These are phyloP conservation scores for Linnemannia zychae DNA, from an alignment of 192 early-diverging fungal genomes.

Conservation along the genomic window DNA sequence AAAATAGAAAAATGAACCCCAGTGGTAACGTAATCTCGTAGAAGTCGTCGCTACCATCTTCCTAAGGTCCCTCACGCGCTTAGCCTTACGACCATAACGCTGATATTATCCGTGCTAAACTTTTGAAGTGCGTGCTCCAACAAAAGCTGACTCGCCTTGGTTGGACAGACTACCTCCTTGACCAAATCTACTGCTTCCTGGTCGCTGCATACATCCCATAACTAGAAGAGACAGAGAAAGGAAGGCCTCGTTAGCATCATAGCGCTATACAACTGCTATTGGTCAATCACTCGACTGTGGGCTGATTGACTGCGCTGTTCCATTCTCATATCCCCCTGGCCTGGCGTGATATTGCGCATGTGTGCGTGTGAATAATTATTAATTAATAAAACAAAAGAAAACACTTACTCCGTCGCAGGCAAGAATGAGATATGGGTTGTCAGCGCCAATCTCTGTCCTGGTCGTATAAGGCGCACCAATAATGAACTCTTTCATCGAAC, in stretches of 20 bases:
- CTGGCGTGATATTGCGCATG: background rate
- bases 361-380: background rate
- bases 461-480: constrained; percentile 97
- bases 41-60: too few relatives aligned
- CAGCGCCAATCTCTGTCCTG: constrained; percentile 81
- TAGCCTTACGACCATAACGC: constrained; percentile 86
- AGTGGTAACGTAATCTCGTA: too few relatives aligned
- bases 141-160: constrained; percentile 82
- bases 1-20: too few relatives aligned
- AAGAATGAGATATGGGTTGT: constrained; percentile 89
- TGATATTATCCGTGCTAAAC: constrained; percentile 96
- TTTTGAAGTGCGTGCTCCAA: constrained; percentile 92
- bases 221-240: constrained; percentile 56
- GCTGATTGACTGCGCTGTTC: background rate
- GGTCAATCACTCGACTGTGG: background rate
- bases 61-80: constrained; percentile 3
- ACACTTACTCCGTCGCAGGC: constrained; percentile 95
- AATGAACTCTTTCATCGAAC: constrained; percentile 96
- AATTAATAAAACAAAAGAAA: background rate
- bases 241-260: background rate
- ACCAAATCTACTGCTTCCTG: constrained; percentile 93
- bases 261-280: background rate
- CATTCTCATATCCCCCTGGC: background rate
- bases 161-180: constrained; percentile 80
- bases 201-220: constrained; percentile 96